Base-by-base conservation (phyloP, 345 rosid species). In the Limnanthes douglasii region DNA sequence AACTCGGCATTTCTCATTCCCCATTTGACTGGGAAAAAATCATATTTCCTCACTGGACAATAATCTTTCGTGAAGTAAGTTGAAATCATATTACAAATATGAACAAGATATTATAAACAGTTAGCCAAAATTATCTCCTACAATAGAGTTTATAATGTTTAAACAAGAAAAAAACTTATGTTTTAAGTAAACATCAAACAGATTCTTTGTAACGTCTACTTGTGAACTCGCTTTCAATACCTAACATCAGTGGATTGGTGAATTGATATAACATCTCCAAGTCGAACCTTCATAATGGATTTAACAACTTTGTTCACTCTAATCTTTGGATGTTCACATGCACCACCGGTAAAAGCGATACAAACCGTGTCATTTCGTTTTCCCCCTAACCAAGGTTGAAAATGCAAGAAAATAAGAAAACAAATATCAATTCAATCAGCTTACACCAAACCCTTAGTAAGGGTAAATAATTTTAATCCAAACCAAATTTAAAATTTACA, bases 1-100 rank as follows among this genome's bases (percentile, higher is more conserved):
- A 76, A 76, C 66, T 76, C 86, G 1, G 72, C 65, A 27, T 75
- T 77, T 29, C 88, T 51, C 82, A 69, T 77, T 21, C 86, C 86
- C 33, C 82, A 81, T 45, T 78, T 54, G 2, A 77, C 82, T 29
- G 66, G 50, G 61, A 77, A 77, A 4, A 69, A 47, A 49, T 77
- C 82, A 20, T 75, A 78, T 44, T 72, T 69, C 68, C 71, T 64
- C 44, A 73, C 73, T 2, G 76, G 78, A 1, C 78, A 66, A 43
- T 77, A 77, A 15, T 75, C 70, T 53, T 77, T 82, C 46, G 60
- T 29, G 58, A 77, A 77, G 45, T 77, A 77, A 48, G 76, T 81
- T 77, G 69, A 6, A 37, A 11, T 15, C 14, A 37, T 0, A 35
- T 22, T n/a, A n/a, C 35, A 38, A 21, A 15, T 27, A 10, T 7